Base-by-base conservation (phyloP, 257 asterid genomes). In the Linderniella brevidens region DNA sequence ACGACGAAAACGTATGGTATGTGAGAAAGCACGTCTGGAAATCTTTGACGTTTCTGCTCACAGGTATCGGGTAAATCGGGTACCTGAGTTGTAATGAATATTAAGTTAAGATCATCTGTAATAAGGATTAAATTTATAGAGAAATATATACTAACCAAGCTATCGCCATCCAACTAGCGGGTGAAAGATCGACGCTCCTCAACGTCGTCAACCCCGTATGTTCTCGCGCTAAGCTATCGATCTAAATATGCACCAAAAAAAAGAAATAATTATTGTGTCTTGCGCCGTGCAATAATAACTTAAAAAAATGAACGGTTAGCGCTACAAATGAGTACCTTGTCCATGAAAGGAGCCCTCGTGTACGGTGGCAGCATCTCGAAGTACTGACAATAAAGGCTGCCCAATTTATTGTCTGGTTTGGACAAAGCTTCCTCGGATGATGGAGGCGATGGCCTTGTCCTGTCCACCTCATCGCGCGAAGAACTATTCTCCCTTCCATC, bases 141-240 rank as follows among this genome's bases (percentile, higher is more conserved):
- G 8, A 4, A 42, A 13, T 49, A 60, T 52, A 53, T 46, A 52
- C 71, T 39, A 66, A 83, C 95, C 95, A 84, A 37, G 83, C 79
- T 46, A 80, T 61, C 0, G 95, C 86, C 86, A 84, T 75, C 95
- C 95, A 84, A 66, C 93, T 77, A 25, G 95, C 93, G 0, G 95
- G 93, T 41, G 93, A 79, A 53, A 84, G 76, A 57, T 80, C 90
- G 6, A 76, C 80, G 49, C n/a, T 84, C 66, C 69, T 80, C 58
- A 84, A 58, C 8, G 86, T 62, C 73, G 64, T 36, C 19, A 84
- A 72, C 43, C 83, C 79, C 1, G 79, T 82, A 64, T 74, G 56
- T 45, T 58, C 66, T 68, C 63, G 69, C 13, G 69, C 53, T 54
- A 81, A 59, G 54, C 62, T 67, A 60, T 48, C 52, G 19, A 81